Evolutionary conservation across 2,329 filamentous ascomycete genomes (phyloP).

Genomic region (Botrytis aclada): DNA sequence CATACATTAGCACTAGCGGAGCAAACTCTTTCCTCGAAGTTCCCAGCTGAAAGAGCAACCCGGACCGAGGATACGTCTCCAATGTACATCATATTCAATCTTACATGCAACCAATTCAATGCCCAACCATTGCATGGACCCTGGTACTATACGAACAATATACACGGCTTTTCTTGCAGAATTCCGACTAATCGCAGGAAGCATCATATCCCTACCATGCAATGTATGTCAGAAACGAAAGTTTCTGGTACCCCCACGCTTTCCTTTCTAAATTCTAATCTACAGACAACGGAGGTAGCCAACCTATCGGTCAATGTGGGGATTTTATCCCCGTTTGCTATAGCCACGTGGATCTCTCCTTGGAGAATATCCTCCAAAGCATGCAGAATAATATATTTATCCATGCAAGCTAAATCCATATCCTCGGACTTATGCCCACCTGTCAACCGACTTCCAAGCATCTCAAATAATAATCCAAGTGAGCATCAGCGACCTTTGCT

Average conservation of each 20-base stretch:
- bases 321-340: not conserved
- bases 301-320: not conserved
- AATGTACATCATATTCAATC: not conserved
- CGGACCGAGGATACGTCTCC: not conserved
- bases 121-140: not conserved
- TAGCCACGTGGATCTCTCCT: not conserved
- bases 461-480: not conserved
- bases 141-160: not conserved
- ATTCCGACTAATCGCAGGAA: not conserved
- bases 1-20: not conserved
- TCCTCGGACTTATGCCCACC: not conserved
- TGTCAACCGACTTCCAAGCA: not conserved
- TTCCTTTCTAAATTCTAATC: not conserved
- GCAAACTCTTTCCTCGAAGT: not conserved
- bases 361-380: not conserved
- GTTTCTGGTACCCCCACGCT: not conserved
- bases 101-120: not conserved
- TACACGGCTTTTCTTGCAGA: not conserved
- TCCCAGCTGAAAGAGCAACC: not conserved
- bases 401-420: not conserved
- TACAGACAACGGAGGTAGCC: not conserved
- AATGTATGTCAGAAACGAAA: not conserved
- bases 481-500: slow-evolving; percentile 5
- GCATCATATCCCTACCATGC: not conserved
- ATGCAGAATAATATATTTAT: not conserved